These are phyloP conservation scores for Tulasnella sp. DNA, from an alignment of 768 basidiomycete genomes.

Conservation along the genomic window DNA sequence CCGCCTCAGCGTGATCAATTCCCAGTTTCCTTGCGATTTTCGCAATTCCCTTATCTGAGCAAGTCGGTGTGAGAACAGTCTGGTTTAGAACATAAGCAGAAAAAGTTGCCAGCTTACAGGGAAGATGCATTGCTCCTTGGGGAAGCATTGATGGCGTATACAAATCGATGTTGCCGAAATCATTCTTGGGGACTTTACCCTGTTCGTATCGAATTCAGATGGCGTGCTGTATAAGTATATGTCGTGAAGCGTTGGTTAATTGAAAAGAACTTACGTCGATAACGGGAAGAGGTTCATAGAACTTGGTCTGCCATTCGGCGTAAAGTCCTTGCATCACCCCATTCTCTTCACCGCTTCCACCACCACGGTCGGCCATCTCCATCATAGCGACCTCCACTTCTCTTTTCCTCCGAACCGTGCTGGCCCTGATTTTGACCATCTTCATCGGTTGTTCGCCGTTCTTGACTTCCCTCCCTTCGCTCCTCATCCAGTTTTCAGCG, in stretches of 20 bases:
- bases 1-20: conserved; percentile 90
- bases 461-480: conserved; percentile 64
- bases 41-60: conserved; percentile 72
- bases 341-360: conserved; percentile 40
- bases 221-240: not conserved
- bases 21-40: conserved; percentile 85
- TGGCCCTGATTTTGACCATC: conserved; percentile 77
- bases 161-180: conserved; percentile 94
- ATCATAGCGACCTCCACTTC: conserved; percentile 59
- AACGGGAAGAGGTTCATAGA: conserved; percentile 74
- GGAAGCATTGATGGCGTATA: conserved; percentile 96
- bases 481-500: conserved; percentile 90
- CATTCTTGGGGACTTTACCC: conserved; percentile 92
- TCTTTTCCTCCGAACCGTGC: conserved; percentile 71
- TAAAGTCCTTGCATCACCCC: conserved; percentile 86
- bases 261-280: conserved; percentile 59
- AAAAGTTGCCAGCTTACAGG: conserved; percentile 58
- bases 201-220: conserved; percentile 35
- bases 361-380: conserved; percentile 43
- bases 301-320: conserved; percentile 75
- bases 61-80: not conserved
- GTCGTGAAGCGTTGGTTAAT: not conserved
- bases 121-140: conserved; percentile 75
- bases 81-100: not conserved
- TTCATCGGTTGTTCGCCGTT: conserved; percentile 82